Evolutionary conservation across 345 rosid genomes (phyloP), one percentile per base, ranked within the genome.

Genomic region (Rhodamnia rubescens): DNA sequence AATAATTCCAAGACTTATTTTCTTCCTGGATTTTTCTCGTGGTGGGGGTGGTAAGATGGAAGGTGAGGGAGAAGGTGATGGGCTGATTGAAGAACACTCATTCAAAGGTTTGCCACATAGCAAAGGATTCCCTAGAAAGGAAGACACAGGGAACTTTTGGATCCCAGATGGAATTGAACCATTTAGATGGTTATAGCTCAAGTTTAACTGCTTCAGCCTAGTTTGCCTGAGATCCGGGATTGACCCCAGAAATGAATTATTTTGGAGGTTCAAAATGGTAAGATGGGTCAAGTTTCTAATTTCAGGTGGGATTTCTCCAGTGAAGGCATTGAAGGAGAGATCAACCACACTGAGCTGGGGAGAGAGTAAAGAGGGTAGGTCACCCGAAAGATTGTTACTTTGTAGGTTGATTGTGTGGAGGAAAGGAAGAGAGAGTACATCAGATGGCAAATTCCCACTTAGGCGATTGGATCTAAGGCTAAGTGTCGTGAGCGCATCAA

Each of bases 391-490:
- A 90, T 93, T 93, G 92, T 97, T 97, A 56, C 88, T 86, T 74
- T 97, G 98, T 87, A 97, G 96, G 90, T 87, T 93, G 56, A 95
- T 18, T 40, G 85, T 90, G 21, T 87, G 93, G 87, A 97, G 93
- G 11, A 93, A 94, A 85, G 98, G 98, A 86, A 95, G 93, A 47
- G 94, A 95, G 82, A 95, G 91, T 83, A 96, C 47, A 69, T 92
- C 96, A 81, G 94, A 81, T 16, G 99, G 99, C 81, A 97, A 91
- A 87, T 86, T 87, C 83, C 98, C 98, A 69, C 61, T 88, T 18
- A 97, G 93, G 49, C 50, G 21, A 90, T 97, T 97, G 84, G 94
- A 92, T 9, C 98, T 90, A 40, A 97, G 95, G 88, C 99, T 97
- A 88, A 97, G 94, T 40, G 91, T 89, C 84, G 57, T 88, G 55